Base-by-base conservation (phyloP, 768 basidiomycete species). In the Lactarius hengduanensis region DNA sequence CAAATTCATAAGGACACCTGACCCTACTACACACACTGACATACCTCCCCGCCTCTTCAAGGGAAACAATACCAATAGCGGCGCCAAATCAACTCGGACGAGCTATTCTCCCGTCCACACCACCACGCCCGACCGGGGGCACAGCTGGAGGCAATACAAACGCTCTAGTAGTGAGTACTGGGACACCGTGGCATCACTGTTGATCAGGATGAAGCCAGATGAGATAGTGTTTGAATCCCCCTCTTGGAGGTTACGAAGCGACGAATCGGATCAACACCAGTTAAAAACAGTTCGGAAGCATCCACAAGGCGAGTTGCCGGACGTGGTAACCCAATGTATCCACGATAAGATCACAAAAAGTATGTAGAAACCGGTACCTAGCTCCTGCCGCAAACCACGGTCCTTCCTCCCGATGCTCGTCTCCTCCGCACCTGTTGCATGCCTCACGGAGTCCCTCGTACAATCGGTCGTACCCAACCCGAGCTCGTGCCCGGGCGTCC, bases 391-490 rank as follows among this genome's bases (percentile, higher is more conserved):
- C 74, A 80, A 71, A 11, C 66, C 53, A 38, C 54, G 61, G 34
- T 76, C 76, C 70, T 81, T 82, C 61, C 76, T 69, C 47, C 79
- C 77, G 56, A 72, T 72, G 20, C 64, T 67, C 11, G 72, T 73
- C n/a, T 79, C 82, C 28, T 86, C 85, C 15, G 85, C 81, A 80
- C 74, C 81, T 79, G 74, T 74, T 78, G 79, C 88, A 87, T 70
- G 87, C 91, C 76, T 91, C 90, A 62, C 78, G 76, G 74, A 94
- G 93, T 16, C 94, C 95, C 74, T 95, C 92, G 78, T 96, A 96
- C 75, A 97, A 75, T 71, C 82, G 80, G 62, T 92, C 91, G 78
- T 97, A 99, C 75, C 95, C 89, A 98, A 91, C 2, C 92, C 92
- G 34, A 96, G 78, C 76, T 93, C 91, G 66, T 81, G 81, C 28